Evolutionary conservation across 176 grass and related monocot genomes (phyloP), one percentile per base, ranked within the genome.

Genomic region (Oryza glaberrima): DNA sequence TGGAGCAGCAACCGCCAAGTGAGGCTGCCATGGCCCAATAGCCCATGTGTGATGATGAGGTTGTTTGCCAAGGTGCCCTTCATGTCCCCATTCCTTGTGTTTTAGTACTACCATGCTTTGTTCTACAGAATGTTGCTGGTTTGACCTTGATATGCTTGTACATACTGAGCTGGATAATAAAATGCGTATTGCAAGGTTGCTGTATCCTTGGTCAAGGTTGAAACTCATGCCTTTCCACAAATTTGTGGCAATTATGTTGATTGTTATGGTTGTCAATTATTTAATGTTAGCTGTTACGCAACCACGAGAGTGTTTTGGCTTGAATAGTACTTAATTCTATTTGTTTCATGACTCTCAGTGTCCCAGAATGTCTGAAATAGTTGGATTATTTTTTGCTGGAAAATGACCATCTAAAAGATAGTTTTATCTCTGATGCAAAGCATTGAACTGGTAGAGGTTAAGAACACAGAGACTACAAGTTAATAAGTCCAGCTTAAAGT

Each of bases 11-110:
- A 23, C 19, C 2, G 49, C n/a, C 36, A 83, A 83, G 44, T 86
- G 79, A 90, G 45, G 8, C 16, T 15, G 14, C 16, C 51, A 56
- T 56, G 22, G 30, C 30, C 30, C 30, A 32, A 56, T 56, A 17
- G 30, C 30, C 30, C 30, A 32, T 32, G 30, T 32, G 30, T 44
- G 36, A 8, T 63, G 14, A 34, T 56, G 32, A 14, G 7, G 72
- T 45, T 12, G 47, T 38, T 36, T 76, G n/a, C 51, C 34, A 78
- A 86, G 73, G 73, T 86, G 35, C 58, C 58, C 54, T 2, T 26
- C 44, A 25, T 30, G 54, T 8, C 1, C 4, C 76, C 15, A 14
- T 14, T n/a, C 15, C 80, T 68, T 46, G 26, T 47, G 19, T 61
- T 8, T 69, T 81, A 43, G 41, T 44, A 9, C 34, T 44, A 9